Conservation (phyloP, 2,329 filamentous ascomycete genomes). For the Nakataea oryzae region DNA sequence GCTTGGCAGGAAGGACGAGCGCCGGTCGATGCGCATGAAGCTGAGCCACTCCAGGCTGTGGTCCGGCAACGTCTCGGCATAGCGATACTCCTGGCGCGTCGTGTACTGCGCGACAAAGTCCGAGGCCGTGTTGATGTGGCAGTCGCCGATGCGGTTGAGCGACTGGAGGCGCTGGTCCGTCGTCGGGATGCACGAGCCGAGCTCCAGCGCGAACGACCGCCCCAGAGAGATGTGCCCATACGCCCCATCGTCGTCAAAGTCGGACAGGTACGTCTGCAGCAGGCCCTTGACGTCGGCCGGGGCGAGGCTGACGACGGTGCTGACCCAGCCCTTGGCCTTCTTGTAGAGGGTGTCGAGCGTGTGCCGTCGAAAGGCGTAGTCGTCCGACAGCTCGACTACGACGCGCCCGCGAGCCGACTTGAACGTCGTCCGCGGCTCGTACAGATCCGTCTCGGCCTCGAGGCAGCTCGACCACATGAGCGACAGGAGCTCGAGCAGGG, state of each 20-base stretch:
- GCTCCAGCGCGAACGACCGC: slow-evolving; percentile 85
- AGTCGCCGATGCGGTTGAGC: slow-evolving; percentile 63
- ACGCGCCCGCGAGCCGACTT: slow-evolving; percentile 69
- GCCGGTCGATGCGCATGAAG: slow-evolving; percentile 44
- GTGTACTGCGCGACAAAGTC: slow-evolving; percentile 97
- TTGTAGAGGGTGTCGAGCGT: slow-evolving; percentile 72
- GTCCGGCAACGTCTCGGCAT: slow-evolving; percentile 65
- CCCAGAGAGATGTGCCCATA: slow-evolving; percentile 90
- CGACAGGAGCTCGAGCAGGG: slow-evolving; percentile 80
- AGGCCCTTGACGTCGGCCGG: slow-evolving; percentile 91
- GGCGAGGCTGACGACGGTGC: slow-evolving; percentile 68
- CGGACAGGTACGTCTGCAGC: slow-evolving; percentile 90
- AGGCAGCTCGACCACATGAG: slow-evolving; percentile 94
- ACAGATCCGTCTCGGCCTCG: slow-evolving; percentile 89
- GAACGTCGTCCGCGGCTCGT: slow-evolving; percentile 76
- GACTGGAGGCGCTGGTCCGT: slow-evolving; percentile 80
- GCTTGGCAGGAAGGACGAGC: slow-evolving; percentile 39
- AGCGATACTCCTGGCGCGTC: slow-evolving; percentile 89
- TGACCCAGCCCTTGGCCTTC: slow-evolving; percentile 72
- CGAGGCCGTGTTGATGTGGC: slow-evolving; percentile 80
- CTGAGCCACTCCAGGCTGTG: slow-evolving; percentile 56
- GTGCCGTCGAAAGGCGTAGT: slow-evolving; percentile 69
- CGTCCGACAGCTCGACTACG: slow-evolving; percentile 83
- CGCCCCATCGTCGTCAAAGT: slow-evolving; percentile 81
- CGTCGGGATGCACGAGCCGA: slow-evolving; percentile 76